Evolutionary conservation across 1,284 basidiomycete species (phyloP).

Genomic region (Pseudozyma pruni): DNA sequence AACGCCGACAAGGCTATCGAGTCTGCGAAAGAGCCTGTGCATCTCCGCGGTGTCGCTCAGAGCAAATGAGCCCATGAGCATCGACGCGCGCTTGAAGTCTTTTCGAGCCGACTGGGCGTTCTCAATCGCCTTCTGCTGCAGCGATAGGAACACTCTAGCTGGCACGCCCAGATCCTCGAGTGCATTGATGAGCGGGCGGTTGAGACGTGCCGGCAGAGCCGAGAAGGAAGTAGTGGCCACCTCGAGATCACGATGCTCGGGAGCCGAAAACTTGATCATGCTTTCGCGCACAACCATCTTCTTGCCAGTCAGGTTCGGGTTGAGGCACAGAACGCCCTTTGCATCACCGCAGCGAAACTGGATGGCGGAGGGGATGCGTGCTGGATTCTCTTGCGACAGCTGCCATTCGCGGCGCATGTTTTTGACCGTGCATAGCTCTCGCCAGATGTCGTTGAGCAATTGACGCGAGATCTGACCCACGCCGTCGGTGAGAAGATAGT

Average conservation of each 20-base stretch:
- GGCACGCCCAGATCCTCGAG: slow-evolving; percentile 34
- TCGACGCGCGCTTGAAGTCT: slow-evolving; percentile 20
- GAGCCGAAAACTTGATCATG: slow-evolving; percentile 39
- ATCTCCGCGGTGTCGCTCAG: slow-evolving; percentile 28
- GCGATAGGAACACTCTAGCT: slow-evolving; percentile 5
- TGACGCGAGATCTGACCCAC: slow-evolving; percentile 29
- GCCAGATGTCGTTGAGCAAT: slow-evolving; percentile 32
- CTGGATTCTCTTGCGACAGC: slow-evolving; percentile 12
- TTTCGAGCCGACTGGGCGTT: slow-evolving; percentile 14
- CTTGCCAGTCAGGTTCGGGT: slow-evolving; percentile 20
- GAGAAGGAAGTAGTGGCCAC: slow-evolving; percentile 29
- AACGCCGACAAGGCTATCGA: slow-evolving; percentile 13
- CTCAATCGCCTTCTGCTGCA: slow-evolving; percentile 28
- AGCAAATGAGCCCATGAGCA: slow-evolving; percentile 24
- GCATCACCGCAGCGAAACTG: slow-evolving; percentile 33
- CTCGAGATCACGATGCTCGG: slow-evolving; percentile 28
- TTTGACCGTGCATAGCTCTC: slow-evolving; percentile 21
- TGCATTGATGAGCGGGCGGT: slow-evolving; percentile 40
- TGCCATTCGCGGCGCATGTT: slow-evolving; percentile 24
- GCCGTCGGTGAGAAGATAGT: slow-evolving; percentile 32
- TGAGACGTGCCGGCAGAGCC: slow-evolving; percentile 26
- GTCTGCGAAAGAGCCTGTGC: slow-evolving; percentile 17
- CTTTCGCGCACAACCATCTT: slow-evolving; percentile 23
- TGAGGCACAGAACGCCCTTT: slow-evolving; percentile 34
- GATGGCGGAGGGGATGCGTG: slow-evolving; percentile 28